Conservation (phyloP, 176 grass and related monocot species). For the Tuctoria greenei region DNA sequence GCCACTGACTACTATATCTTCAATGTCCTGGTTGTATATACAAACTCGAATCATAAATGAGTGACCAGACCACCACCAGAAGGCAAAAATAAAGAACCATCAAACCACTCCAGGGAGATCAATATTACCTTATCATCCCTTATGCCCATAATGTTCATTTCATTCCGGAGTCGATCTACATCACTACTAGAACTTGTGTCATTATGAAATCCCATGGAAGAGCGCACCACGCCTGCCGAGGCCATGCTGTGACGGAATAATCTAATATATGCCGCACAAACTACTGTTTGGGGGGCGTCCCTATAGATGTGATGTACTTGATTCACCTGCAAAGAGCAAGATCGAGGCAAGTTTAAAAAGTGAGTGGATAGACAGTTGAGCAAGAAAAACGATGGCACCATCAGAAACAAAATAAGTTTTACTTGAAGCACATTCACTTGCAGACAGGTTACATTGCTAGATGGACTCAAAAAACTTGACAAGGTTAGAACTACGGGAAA, state of each 20-base stretch:
- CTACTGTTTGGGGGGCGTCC: not conserved
- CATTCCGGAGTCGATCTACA: constrained; percentile 52
- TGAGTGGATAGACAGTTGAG: not conserved
- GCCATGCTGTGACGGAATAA: constrained; percentile 49
- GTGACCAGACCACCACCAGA: not conserved
- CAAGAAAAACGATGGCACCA: not conserved
- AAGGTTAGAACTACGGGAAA: not conserved
- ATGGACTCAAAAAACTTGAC: not conserved
- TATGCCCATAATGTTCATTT: constrained; percentile 75
- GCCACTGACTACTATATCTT: constrained; percentile 79
- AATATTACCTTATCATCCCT: constrained; percentile 78
- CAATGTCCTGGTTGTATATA: constrained; percentile 51
- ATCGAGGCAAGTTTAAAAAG: not conserved
- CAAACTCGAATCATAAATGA: not conserved
- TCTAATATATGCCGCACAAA: constrained; percentile 18
- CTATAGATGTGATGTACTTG: not conserved
- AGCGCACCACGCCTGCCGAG: constrained; percentile 44
- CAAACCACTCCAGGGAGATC: not conserved
- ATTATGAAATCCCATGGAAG: constrained; percentile 54
- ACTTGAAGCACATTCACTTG: constrained; percentile 11
- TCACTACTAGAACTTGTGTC: constrained; percentile 37
- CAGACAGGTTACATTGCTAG: not conserved
- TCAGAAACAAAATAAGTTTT: not conserved
- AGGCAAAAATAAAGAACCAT: not conserved
- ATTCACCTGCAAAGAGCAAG: constrained; percentile 36